Evolutionary conservation across 2,329 filamentous ascomycete species (phyloP), one percentile per base, ranked within the genome.

Genomic region (Ophiosphaerella narmari): DNA sequence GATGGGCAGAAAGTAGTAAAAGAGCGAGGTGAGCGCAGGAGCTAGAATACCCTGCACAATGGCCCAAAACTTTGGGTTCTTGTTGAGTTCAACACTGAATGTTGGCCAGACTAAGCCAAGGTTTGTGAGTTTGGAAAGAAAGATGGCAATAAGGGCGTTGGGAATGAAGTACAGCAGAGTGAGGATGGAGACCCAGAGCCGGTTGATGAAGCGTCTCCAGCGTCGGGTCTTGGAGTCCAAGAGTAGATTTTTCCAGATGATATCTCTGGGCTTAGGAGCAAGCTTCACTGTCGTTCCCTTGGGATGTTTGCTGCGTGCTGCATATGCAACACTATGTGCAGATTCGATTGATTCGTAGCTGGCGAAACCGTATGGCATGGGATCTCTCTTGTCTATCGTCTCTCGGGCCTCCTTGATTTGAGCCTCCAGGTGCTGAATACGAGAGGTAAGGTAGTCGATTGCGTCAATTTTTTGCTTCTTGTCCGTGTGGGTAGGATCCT

Each of bases 191-290:
- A 96, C 87, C 91, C 92, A 97, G 48, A 96, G 73, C 52, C 88
- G 88, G 75, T 94, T 96, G 64, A 91, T 80, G 54, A 93, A 81
- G 34, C 87, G 81, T 62, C 88, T 88, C 77, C 88, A 89, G 54
- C 82, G 82, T 45, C 92, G 84, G 1, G 86, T 82, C 24, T 83
- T 78, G 34, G 86, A 86, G 13, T 81, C 84, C 48, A 97, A 77
- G 5, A 85, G 82, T 77, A 99, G 83, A 66, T 99, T 99, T 70
- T 91, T 88, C 94, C 94, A 99, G 58, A 99, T 96, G 45, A 99
- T 84, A 70, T 97, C 93, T 68, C 89, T 91, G 3, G 94, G 93
- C 50, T 86, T 85, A 2, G 94, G 91, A 1, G 94, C 92, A 12
- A 97, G 80, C 5, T 78, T 80, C 47, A 99, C 84, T 0, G 83